Base-by-base conservation (phyloP, 257 asterid genomes). In the Ligustrum vulgare region DNA sequence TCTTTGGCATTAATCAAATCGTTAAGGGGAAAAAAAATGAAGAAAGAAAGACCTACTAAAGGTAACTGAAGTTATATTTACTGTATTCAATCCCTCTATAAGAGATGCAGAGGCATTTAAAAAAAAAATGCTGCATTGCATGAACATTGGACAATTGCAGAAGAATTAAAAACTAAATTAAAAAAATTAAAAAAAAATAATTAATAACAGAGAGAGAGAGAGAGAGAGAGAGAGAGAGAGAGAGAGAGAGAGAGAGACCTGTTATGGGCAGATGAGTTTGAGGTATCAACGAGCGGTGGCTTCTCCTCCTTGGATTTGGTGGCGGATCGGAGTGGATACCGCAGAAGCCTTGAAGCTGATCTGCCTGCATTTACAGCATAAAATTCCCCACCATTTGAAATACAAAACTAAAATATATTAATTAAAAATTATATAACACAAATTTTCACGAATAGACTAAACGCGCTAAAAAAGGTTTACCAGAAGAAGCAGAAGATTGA, bases 251-350 rank as follows among this genome's bases (percentile, higher is more conserved):
- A 28, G 18, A 75, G 76, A 37, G 4, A 84, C 96, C 96, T 82
- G 71, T 84, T 89, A 63, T 85, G 54, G 39, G 87, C 78, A 62
- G 97, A 87, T 68, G 87, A 22, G 81, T 88, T 88, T 12, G 93
- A 75, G 28, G 94, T 79, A 73, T 91, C 94, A 11, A 85, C 58
- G 39, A 86, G 80, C 7, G 90, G 91, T 36, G 88, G 91, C 76
- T 87, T 92, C 83, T 88, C 96, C 70, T 86, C 96, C 86, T 84
- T 89, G 63, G 83, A 7, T 76, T 82, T 88, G 7, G 84, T 22
- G 3, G 89, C 86, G 25, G 97, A 94, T 81, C 99, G 90, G 74
- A 94, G 96, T 64, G 99, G 99, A 75, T 94, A 94, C 12, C 98
- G 85, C 43, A 86, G 91, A 79, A 92, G 98, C 88, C 79, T 87